These are phyloP conservation scores for Rubus parviflorus DNA, from an alignment of 306 rosid species.

Conservation along the genomic window DNA sequence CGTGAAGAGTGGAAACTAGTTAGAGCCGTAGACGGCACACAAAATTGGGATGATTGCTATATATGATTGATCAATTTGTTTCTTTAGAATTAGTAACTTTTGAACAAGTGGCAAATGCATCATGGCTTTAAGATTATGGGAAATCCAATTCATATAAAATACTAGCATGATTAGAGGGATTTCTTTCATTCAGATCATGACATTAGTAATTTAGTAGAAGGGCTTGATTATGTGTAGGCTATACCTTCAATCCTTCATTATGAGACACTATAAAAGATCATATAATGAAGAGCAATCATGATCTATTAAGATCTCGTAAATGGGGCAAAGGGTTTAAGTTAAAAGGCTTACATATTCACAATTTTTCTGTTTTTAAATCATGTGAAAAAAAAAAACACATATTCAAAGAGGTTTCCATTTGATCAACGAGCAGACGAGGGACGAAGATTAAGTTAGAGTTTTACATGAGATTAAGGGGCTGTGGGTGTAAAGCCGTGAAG, in stretches of 20 bases:
- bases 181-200: neutral
- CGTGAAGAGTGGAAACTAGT: neutral
- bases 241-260: neutral
- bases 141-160: slow-evolving; percentile 2
- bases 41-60: slow-evolving; percentile 2
- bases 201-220: neutral
- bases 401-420: no score
- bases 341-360: no score
- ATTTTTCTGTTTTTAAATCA: no score
- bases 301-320: neutral
- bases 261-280: neutral
- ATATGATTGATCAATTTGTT: neutral
- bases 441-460: no score
- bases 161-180: neutral
- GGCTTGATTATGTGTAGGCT: neutral
- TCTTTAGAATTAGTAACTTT: neutral
- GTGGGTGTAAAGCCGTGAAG: no score
- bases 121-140: neutral
- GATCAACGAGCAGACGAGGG: no score
- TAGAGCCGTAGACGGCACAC: slow-evolving; percentile 13
- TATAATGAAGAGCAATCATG: neutral
- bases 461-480: no score
- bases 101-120: neutral
- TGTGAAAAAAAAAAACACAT: no score
- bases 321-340: no score